Evolutionary conservation across 805 yeast species (phyloP), one percentile per base, ranked within the genome.

Genomic region (Metschnikowia peoriensis): DNA sequence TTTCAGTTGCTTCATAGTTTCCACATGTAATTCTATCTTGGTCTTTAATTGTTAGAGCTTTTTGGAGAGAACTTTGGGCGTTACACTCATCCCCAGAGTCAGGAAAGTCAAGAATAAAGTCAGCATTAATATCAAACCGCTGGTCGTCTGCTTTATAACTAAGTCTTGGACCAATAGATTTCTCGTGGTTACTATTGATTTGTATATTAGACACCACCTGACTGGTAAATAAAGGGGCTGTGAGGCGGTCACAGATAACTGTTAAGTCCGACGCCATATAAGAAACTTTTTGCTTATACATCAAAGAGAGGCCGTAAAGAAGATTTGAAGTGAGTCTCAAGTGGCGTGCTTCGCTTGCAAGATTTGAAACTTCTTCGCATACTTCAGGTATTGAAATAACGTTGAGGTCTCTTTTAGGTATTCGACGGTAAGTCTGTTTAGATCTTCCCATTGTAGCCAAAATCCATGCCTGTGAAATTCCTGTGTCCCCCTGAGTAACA

Each of bases 221-320:
- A 16, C 14, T 39, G n/a, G 46, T 43, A 22, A 51, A 51, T 28
- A 51, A 28, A 1, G 46, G 51, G 29, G 45, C 15, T 7, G 41
- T 41, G 28, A 54, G 16, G 37, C 62, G 52, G 27, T 57, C 53
- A 32, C 45, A 52, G 4, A 59, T 46, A 10, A 53, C 28, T 1
- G 57, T 54, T 1, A 69, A 47, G 49, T 75, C 78, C 17, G 59
- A 60, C n/a, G 70, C 72, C 56, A 78, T 73, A 57, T 75, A 76
- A 4, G 74, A 75, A 0, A 79, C 73, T 61, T 84, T 80, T 28
- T 78, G 76, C 51, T 72, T 78, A 61, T 78, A 80, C 28, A 76
- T 68, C 43, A 82, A 55, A 1, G 81, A 67, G 1, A 79, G 66
- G 0, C 86, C 86, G 57, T 76, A 72, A 51, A 82, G 60, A 9